These are phyloP conservation scores for Ascochyta lentis DNA, from an alignment of 2,329 filamentous ascomycete genomes.

Conservation along the genomic window DNA sequence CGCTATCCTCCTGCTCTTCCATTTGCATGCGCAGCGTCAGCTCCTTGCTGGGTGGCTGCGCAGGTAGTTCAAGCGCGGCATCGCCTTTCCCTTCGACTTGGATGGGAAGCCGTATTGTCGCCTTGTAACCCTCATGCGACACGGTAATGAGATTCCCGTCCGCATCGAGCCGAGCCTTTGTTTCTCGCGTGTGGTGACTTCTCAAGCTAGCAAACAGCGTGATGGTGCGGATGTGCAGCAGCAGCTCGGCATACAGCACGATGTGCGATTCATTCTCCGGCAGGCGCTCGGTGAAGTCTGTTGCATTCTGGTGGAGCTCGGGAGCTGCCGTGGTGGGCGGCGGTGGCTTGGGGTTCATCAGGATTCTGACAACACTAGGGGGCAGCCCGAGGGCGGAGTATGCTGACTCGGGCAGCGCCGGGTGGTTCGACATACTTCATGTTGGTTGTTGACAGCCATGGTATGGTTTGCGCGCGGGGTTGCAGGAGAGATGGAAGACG, in stretches of 20 bases:
- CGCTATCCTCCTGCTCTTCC: conserved; percentile 50
- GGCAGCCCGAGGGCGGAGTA: conserved; percentile 45
- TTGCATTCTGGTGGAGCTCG: conserved; percentile 40
- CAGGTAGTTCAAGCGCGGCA: conserved; percentile 59
- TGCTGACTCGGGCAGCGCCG: conserved; percentile 44
- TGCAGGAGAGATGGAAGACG: conserved; percentile 9
- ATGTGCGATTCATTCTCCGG: conserved; percentile 42
- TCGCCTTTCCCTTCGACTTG: conserved; percentile 52
- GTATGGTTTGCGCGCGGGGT: conserved; percentile 23
- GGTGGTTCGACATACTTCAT: conserved; percentile 39
- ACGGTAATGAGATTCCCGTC: conserved; percentile 54
- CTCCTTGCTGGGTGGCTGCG: conserved; percentile 54
- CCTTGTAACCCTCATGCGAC: conserved; percentile 54
- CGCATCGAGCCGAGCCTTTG: conserved; percentile 53
- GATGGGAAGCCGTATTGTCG: conserved; percentile 56
- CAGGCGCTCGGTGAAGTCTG: conserved; percentile 31
- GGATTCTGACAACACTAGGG: conserved; percentile 37
- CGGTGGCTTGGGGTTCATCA: conserved; percentile 42
- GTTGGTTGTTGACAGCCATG: conserved; percentile 32
- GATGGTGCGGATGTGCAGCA: conserved; percentile 66
- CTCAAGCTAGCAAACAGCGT: conserved; percentile 62
- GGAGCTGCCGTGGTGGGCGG: conserved; percentile 35
- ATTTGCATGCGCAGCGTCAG: conserved; percentile 63
- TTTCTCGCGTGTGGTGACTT: conserved; percentile 52
- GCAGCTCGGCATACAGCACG: conserved; percentile 64